Percentiles rank a stretch among this genome's conserved stretches.
Evolutionary conservation across 352 stramenopile species (phyloP).

Genomic region (Vaucheria bursata): DNA sequence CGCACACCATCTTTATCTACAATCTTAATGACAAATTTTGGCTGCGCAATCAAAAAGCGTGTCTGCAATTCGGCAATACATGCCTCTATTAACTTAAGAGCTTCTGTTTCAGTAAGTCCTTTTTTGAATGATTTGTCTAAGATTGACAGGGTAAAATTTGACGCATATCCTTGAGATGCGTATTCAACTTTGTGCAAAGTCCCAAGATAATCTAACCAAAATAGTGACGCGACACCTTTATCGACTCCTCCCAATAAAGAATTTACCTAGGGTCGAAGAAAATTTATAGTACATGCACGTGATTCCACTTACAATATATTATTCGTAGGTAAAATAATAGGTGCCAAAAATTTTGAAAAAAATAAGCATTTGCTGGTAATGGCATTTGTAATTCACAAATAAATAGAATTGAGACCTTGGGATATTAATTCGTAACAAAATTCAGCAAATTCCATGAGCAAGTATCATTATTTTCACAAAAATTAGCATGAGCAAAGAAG

Average conservation of each 20-base stretch:
- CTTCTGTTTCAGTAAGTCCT: constrained; percentile 59
- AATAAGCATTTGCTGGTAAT: too few relatives aligned
- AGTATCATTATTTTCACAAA: too few relatives aligned
- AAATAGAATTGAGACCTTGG: too few relatives aligned
- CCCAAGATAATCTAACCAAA: constrained; percentile 70
- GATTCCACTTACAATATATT: too few relatives aligned
- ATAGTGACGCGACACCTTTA: constrained; percentile 54
- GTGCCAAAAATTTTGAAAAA: too few relatives aligned
- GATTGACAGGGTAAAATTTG: constrained; percentile 69
- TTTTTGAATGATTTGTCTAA: constrained; percentile 66
- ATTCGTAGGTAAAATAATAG: too few relatives aligned
- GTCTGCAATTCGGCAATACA: constrained; percentile 68
- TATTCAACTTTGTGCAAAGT: constrained; percentile 49
- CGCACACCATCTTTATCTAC: not conserved
- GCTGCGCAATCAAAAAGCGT: constrained; percentile 56
- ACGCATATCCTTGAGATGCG: constrained; percentile 65
- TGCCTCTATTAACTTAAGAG: constrained; percentile 59
- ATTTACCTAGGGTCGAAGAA: constrained; percentile 45
- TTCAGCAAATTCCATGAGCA: too few relatives aligned
- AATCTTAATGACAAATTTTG: constrained; percentile 50
- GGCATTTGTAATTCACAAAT: too few relatives aligned
- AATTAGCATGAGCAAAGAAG: too few relatives aligned
- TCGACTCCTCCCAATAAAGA: constrained; percentile 58
- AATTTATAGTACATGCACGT: too few relatives aligned
- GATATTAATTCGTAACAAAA: too few relatives aligned